These are phyloP conservation scores for Aegilops umbellulata DNA, from an alignment of 176 grass and related monocot species.

Conservation along the genomic window DNA sequence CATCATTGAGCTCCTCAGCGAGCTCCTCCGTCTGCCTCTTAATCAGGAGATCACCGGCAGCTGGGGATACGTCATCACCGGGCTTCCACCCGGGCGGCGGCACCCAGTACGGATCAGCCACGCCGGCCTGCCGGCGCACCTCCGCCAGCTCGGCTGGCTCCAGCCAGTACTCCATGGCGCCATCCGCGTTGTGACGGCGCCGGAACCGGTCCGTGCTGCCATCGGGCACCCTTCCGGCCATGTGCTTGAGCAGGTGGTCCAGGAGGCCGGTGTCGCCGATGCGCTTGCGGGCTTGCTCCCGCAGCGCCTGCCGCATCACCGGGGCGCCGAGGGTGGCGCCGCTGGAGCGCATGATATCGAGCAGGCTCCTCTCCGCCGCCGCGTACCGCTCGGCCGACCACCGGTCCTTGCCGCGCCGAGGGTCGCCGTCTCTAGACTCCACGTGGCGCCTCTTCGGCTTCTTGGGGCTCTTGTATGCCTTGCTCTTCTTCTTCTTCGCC, in stretches of 20 bases:
- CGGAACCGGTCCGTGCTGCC: slow-evolving; percentile 65
- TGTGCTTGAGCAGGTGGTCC: slow-evolving; percentile 90
- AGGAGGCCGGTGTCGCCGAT: slow-evolving; percentile 93
- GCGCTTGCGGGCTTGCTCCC: slow-evolving; percentile 76
- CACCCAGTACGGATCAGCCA: slow-evolving; percentile 68
- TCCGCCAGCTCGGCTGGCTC: slow-evolving; percentile 77
- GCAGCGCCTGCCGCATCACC: slow-evolving; percentile 63
- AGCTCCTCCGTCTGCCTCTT: slow-evolving; percentile 64
- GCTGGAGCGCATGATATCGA: slow-evolving; percentile 62
- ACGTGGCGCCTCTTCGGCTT: slow-evolving; percentile 46
- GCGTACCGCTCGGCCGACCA: slow-evolving; percentile 75
- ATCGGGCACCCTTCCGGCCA: slow-evolving; percentile 60
- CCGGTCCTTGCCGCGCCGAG: slow-evolving; percentile 58
- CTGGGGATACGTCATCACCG: slow-evolving; percentile 50
- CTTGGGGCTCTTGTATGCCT: slow-evolving; percentile 17
- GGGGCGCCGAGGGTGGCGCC: slow-evolving; percentile 46
- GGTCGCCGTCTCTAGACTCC: slow-evolving; percentile 41
- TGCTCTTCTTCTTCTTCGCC: slow-evolving; percentile 27
- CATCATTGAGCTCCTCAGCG: slow-evolving; percentile 44
- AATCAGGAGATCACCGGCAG: slow-evolving; percentile 44
- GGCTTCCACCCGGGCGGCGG: slow-evolving; percentile 79
- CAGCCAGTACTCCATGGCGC: slow-evolving; percentile 93
- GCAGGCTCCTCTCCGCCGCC: slow-evolving; percentile 59
- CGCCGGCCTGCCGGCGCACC: slow-evolving; percentile 53
- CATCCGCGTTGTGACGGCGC: slow-evolving; percentile 78